These are phyloP conservation scores for Psilocybe tampanensis DNA, from an alignment of 768 basidiomycete species.

Conservation along the genomic window DNA sequence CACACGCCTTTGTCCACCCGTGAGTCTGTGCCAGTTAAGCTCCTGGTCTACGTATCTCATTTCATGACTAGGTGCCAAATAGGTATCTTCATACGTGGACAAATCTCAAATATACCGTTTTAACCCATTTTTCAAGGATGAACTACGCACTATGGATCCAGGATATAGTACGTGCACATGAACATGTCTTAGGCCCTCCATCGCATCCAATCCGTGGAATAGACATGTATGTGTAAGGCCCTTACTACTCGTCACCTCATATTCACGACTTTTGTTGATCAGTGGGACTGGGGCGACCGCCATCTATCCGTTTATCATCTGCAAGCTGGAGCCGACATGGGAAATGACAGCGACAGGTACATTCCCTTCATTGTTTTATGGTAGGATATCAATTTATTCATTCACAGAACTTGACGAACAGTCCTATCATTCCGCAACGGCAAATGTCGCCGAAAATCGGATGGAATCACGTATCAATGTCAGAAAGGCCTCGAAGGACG, in stretches of 20 bases:
- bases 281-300: conserved; percentile 92
- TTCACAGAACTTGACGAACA: conserved; percentile 66
- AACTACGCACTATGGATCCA: conserved; percentile 90
- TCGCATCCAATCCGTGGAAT: conserved; percentile 46
- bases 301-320: conserved; percentile 84
- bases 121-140: conserved; percentile 45
- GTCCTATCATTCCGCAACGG: conserved; percentile 57
- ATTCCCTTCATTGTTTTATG: background rate
- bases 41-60: background rate
- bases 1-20: conserved; percentile 86
- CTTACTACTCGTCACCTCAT: background rate
- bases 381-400: background rate
- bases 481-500: conserved; percentile 33
- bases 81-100: conserved; percentile 41
- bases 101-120: background rate
- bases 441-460: conserved; percentile 60
- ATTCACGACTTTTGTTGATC: background rate
- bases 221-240: conserved; percentile 83
- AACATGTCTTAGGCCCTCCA: conserved; percentile 9
- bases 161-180: conserved; percentile 54
- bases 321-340: conserved; percentile 55
- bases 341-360: conserved; percentile 71
- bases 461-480: conserved; percentile 55
- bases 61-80: conserved; percentile 61
- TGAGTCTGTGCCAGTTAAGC: conserved; percentile 37